phyloP scores from a whole-genome alignment of 805 yeast genomes.

The Sugiyamaella boreocaroliniensis region DNA sequence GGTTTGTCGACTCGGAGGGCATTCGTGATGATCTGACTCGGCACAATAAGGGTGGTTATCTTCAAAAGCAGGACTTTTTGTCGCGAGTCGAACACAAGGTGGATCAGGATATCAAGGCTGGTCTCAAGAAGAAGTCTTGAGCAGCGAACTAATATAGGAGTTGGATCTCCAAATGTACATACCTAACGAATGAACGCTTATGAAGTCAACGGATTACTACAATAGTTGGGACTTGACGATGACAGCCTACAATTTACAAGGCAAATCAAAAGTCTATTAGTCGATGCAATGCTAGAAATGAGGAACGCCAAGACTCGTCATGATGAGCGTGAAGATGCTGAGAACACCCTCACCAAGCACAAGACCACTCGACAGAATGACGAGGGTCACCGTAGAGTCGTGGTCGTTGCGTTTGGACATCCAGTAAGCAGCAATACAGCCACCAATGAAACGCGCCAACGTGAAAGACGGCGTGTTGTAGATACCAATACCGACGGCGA shows the following conservation, averaged over 20 bases:
- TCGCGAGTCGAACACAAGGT: constrained; percentile 59
- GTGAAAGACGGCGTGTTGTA: constrained; percentile 93
- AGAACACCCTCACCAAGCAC: constrained; percentile 92
- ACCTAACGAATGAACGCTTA: not conserved
- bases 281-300: constrained; percentile 35
- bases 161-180: not conserved
- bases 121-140: constrained; percentile 23
- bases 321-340: constrained; percentile 71
- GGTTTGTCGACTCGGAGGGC: constrained; percentile 81
- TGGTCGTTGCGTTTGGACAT: constrained; percentile 23
- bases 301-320: constrained; percentile 64
- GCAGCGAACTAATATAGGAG: not conserved
- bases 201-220: too few species aligned
- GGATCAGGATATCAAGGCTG: constrained; percentile 45
- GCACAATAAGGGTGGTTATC: constrained; percentile 82
- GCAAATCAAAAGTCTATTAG: not conserved
- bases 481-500: constrained; percentile 95
- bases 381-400: constrained; percentile 60
- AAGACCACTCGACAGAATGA: constrained; percentile 84
- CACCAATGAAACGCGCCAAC: constrained; percentile 87
- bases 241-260: not conserved
- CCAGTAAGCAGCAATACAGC: constrained; percentile 56
- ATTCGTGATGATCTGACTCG: constrained; percentile 73
- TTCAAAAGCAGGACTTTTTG: constrained; percentile 87
- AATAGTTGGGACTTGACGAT: too few species aligned